phyloP scores from a whole-genome alignment of 2,329 filamentous ascomycete genomes.

The Chrysoporthe deuterocubensis region DNA sequence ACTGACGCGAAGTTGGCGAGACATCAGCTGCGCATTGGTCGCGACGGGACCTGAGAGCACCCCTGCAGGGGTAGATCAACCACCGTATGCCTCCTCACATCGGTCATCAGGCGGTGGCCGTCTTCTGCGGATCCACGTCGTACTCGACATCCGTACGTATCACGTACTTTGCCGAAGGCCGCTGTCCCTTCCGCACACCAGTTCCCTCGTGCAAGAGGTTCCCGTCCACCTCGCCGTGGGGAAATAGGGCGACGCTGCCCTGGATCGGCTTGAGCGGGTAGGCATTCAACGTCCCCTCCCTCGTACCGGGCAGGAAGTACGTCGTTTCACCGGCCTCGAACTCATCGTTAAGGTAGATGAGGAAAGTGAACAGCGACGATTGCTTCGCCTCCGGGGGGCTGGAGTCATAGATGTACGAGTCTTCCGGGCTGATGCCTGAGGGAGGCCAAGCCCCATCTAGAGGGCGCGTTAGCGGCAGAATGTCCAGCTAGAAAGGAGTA shows the following conservation, averaged over 20 bases:
- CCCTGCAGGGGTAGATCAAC: neutral
- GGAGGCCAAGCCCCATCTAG: constrained; percentile 72
- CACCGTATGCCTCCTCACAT: neutral
- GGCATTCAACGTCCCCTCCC: constrained; percentile 69
- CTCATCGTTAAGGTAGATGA: constrained; percentile 38
- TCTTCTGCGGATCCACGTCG: constrained; percentile 52
- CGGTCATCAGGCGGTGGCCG: neutral
- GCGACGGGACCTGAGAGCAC: too few relatives aligned
- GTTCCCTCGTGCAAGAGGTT: constrained; percentile 72
- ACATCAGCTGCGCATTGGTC: neutral
- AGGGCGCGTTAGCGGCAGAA: neutral
- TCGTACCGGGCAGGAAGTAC: constrained; percentile 63
- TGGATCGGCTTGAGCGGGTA: constrained; percentile 71
- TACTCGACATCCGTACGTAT: constrained; percentile 75
- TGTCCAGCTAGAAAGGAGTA: neutral
- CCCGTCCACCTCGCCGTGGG: constrained; percentile 69
- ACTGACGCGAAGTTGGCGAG: neutral
- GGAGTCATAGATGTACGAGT: constrained; percentile 68
- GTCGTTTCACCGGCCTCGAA: constrained; percentile 31
- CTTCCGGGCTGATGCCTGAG: constrained; percentile 62
- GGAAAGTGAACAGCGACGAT: constrained; percentile 70
- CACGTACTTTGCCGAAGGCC: constrained; percentile 60
- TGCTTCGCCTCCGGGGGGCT: constrained; percentile 64
- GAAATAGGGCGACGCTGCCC: constrained; percentile 70
- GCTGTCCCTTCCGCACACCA: constrained; percentile 62